Evolutionary conservation across 441 rosid genomes (phyloP).

Genomic region (Iberis amara): DNA sequence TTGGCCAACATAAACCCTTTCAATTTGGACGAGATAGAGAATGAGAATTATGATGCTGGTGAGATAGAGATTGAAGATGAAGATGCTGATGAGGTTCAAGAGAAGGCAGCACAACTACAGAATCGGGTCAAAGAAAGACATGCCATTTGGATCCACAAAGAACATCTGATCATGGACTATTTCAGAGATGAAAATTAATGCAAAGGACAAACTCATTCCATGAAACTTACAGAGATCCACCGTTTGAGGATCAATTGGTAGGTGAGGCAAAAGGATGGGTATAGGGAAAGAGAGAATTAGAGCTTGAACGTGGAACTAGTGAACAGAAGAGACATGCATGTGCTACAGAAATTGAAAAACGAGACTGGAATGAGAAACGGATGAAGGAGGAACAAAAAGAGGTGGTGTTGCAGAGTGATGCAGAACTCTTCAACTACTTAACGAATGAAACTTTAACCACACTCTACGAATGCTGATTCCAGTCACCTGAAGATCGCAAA

Average conservation of each 20-base stretch:
- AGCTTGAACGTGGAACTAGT: constrained; percentile 31
- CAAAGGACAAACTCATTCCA: constrained; percentile 17
- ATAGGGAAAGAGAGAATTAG: constrained; percentile 30
- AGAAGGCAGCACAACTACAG: constrained; percentile 40
- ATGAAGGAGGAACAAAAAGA: constrained; percentile 41
- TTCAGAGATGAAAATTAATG: constrained; percentile 49
- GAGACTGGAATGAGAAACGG: constrained; percentile 35
- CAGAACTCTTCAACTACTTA: constrained; percentile 32
- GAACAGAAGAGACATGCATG: constrained; percentile 37
- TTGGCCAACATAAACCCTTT: constrained; percentile 32
- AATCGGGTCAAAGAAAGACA: constrained; percentile 37
- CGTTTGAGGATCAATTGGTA: constrained; percentile 29
- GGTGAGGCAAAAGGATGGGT: constrained; percentile 46
- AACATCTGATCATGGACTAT: constrained; percentile 45
- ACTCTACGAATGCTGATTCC: constrained; percentile 16
- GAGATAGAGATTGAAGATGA: constrained; percentile 19
- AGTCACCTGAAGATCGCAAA: constrained; percentile 14
- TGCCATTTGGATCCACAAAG: constrained; percentile 28
- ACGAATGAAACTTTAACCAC: constrained; percentile 37
- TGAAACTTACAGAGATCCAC: constrained; percentile 5
- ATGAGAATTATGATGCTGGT: constrained; percentile 3
- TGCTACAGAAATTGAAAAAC: constrained; percentile 40
- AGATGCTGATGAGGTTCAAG: constrained; percentile 31
- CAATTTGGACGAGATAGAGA: constrained; percentile 27
- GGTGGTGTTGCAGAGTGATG: constrained; percentile 38